phyloP scores from a whole-genome alignment of 78 protist genomes.

The Emiliania huxleyi region DNA sequence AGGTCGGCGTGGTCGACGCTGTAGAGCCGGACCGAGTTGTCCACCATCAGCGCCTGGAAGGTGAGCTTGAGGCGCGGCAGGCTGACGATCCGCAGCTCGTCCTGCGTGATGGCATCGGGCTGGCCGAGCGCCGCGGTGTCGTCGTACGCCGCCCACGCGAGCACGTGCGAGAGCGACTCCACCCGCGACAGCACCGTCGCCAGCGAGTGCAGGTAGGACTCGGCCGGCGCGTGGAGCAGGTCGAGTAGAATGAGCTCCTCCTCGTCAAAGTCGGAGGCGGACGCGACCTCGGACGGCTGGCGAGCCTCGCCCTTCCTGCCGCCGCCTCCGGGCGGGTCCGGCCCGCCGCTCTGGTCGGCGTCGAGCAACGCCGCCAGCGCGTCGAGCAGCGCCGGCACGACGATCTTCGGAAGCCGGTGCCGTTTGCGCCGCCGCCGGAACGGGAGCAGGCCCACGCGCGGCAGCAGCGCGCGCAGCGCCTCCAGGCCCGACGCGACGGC shows the following conservation, averaged over 20 bases:
- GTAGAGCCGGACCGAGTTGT: constrained; percentile 7
- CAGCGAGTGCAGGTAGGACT: not conserved
- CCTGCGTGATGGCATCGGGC: not conserved
- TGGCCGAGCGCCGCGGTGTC: not conserved
- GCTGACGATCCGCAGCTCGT: constrained; percentile 23
- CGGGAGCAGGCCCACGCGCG: not conserved
- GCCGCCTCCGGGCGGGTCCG: too few relatives aligned
- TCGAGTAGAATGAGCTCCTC: constrained; percentile 30
- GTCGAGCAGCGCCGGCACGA: not conserved
- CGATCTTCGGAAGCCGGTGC: not conserved
- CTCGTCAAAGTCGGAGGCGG: not conserved
- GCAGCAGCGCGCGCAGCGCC: not conserved
- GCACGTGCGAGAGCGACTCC: constrained; percentile 39
- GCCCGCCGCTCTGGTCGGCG: too few relatives aligned
- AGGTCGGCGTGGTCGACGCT: constrained; percentile 52
- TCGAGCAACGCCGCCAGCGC: not conserved
- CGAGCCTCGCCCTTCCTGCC: too few relatives aligned
- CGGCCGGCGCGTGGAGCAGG: constrained; percentile 34
- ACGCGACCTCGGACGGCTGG: too few relatives aligned
- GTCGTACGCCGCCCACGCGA: constrained; percentile 46
- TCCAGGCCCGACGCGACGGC: not conserved
- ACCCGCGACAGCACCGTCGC: not conserved
- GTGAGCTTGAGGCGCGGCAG: constrained; percentile 64
- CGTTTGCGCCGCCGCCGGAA: not conserved
- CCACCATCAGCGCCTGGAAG: constrained; percentile 17